These are phyloP conservation scores for Beauveria varroae DNA, from an alignment of 2,329 filamentous ascomycete species.

Conservation along the genomic window DNA sequence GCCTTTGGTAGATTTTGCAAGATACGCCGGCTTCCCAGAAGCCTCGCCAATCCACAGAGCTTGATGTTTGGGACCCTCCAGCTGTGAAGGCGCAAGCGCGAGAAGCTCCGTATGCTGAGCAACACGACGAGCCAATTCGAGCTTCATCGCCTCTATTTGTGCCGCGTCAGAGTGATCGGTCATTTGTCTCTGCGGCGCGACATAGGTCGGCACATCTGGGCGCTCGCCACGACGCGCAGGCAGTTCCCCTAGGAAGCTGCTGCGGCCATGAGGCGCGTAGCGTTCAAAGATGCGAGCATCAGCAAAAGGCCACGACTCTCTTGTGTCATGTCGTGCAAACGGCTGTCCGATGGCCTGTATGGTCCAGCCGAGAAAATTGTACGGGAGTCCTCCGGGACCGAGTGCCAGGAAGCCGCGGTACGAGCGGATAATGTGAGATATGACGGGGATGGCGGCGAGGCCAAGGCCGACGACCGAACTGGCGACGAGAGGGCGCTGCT, in stretches of 20 bases:
- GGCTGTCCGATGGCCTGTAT: slow-evolving; percentile 26
- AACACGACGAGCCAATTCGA: slow-evolving; percentile 18
- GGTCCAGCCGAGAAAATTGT: slow-evolving; percentile 35
- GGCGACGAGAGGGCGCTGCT: background rate
- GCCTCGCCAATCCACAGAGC: slow-evolving; percentile 9
- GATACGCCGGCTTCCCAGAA: slow-evolving; percentile 4
- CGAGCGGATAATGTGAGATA: slow-evolving; percentile 20
- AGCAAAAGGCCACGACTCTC: slow-evolving; percentile 21
- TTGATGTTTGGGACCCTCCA: slow-evolving; percentile 6
- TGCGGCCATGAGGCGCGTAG: slow-evolving; percentile 20
- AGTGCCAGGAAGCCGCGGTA: slow-evolving; percentile 35
- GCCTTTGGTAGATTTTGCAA: slow-evolving; percentile 12
- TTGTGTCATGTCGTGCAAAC: slow-evolving; percentile 26
- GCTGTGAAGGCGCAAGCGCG: background rate
- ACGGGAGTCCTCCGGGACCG: slow-evolving; percentile 35
- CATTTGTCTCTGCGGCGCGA: slow-evolving; percentile 32
- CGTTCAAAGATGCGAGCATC: slow-evolving; percentile 15
- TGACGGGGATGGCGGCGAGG: background rate
- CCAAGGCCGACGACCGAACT: background rate
- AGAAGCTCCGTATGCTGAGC: background rate
- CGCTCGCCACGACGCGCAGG: slow-evolving; percentile 18
- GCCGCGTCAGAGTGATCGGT: slow-evolving; percentile 16
- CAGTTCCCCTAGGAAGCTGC: slow-evolving; percentile 17
- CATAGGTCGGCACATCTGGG: slow-evolving; percentile 26
- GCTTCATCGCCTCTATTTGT: slow-evolving; percentile 17